Conservation (phyloP, 2,329 filamentous ascomycete species). For the Chaetoscypha palmicola region DNA sequence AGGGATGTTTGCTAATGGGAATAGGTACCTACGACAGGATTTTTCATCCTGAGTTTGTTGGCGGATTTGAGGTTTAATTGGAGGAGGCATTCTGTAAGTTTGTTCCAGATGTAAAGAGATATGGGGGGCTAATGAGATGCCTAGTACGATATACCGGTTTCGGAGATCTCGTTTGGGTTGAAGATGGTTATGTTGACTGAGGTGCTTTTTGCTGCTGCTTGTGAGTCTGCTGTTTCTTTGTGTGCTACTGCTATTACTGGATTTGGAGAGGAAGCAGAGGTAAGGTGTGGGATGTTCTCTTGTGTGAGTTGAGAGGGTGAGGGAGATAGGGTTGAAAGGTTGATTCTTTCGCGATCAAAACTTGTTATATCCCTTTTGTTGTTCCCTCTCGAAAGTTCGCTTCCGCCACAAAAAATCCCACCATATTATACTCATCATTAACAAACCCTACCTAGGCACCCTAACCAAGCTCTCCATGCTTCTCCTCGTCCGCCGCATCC, state of each 20-base stretch:
- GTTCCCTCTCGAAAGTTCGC: no score
- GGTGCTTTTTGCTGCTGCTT: slow-evolving; percentile 33
- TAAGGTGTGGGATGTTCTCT: no score
- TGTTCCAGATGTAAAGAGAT: neutral
- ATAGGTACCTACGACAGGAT: slow-evolving; percentile 32
- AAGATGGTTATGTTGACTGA: slow-evolving; percentile 36
- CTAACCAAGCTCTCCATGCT: slow-evolving; percentile 35
- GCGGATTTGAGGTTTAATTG: slow-evolving; percentile 33
- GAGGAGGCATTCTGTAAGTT: slow-evolving; percentile 31
- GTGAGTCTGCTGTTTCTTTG: no score
- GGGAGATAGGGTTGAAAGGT: no score
- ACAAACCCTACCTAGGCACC: no score
- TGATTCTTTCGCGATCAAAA: no score
- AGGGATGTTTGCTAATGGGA: neutral
- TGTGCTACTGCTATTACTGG: no score
- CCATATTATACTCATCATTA: no score
- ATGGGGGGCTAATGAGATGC: neutral
- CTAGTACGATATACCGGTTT: slow-evolving; percentile 33
- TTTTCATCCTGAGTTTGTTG: slow-evolving; percentile 33
- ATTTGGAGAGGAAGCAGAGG: no score
- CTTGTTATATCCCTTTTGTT: no score
- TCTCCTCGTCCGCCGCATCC: slow-evolving; percentile 26
- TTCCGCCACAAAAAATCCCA: no score
- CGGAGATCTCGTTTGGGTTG: slow-evolving; percentile 30
- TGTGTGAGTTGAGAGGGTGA: no score